Evolutionary conservation across 2,329 filamentous ascomycete species (phyloP), one percentile per base, ranked within the genome.

Genomic region (Trichophyton simii): DNA sequence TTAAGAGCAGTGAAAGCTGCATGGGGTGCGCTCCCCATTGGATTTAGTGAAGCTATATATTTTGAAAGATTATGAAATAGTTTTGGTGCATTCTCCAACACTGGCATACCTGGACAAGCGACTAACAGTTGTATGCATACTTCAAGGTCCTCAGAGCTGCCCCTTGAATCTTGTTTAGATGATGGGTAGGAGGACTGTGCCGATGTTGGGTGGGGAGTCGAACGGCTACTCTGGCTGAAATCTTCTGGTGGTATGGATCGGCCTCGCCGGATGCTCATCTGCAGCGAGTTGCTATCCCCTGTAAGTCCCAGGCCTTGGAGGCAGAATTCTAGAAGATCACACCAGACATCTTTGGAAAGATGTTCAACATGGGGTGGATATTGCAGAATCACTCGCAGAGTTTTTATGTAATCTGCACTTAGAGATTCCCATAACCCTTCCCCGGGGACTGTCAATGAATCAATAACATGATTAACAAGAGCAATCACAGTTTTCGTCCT

Each of bases 281-380:
- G 69, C 38, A 65, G 69, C 31, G 68, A 68, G 7, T 70, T 69
- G 52, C 66, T 68, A 46, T 67, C 65, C 18, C 69, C 67, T 5
- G 65, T 62, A 15, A 63, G 48, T 9, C 64, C 65, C 25, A 96
- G 78, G n/a, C 79, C 78, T 34, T 77, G 59, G 86, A 77, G 66
- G 62, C 89, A 88, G 68, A 97, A 94, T 58, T 85, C 80, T 15
- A 88, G 80, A 58, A 87, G 82, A 8, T 76, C 74, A 57, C 83
- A 76, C 91, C 91, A 96, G 62, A 84, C 80, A 13, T 83, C 79
- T 20, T 77, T 77, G 9, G 84, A 81, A 11, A 97, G 78, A 68
- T 91, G 86, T 73, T 97, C 95, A 31, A 88, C 84, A 71, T 95
- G 90, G 18, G 89, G 82, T 54, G 84, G 83, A 67, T 88, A 83